Evolutionary conservation across 129 eudicot species (phyloP), one percentile per base, ranked within the genome.

Genomic region (Chrysanthemum lavandulifolium): DNA sequence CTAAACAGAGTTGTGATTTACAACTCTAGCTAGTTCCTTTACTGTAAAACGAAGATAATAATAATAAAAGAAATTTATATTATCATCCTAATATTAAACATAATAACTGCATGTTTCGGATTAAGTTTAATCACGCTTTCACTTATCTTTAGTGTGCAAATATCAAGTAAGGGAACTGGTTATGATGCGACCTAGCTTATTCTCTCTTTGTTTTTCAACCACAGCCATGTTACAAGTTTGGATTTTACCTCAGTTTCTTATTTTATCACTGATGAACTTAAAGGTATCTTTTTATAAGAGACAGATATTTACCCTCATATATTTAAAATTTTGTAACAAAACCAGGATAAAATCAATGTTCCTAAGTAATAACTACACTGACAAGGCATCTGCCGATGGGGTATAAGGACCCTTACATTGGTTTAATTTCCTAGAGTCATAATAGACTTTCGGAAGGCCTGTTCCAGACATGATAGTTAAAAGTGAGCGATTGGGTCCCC

Each of bases 121-220:
- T 51, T 68, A 68, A 23, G 47, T 51, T 27, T 33, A 49, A 68
- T 25, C 61, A 68, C 25, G 61, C 21, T 68, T 52, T 51, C 13
- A 51, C 23, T 68, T 9, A 49, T 49, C 57, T 31, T 13, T 48
- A 16, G 57, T 14, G 58, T 53, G 58, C 58, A 10, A 6, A 53
- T 53, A 53, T 53, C 58, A 53, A 3, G 58, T 53, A 53, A 10
- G 18, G 19, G 31, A 36, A 66, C 13, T 45, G 10, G 10, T 66
- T 45, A 47, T 12, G 40, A 31, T 16, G 33, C 16, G n/a, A 53
- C n/a, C 58, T 13, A 52, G 7, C 57, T 15, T 53, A 51, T n/a
- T 11, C 56, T 51, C 56, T 1, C 56, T 51, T 11, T 51, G n/a
- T 51, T 51, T 51, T n/a, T 51, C 56, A 51, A 51, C 56, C 16